Conservation (phyloP, 75 land plant genomes). For the Azolla pinnata region DNA sequence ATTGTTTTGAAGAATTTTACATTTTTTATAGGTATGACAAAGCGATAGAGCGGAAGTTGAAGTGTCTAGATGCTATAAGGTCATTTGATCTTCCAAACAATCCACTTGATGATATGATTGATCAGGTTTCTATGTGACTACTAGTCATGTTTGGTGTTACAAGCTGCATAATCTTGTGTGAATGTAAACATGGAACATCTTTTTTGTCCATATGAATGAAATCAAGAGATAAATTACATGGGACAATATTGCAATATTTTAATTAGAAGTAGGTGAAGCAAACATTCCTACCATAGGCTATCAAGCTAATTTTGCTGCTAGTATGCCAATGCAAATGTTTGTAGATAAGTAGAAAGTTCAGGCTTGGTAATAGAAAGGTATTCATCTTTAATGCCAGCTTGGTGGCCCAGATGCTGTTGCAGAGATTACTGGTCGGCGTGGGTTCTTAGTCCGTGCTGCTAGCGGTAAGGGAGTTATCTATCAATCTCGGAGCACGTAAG, state of each 20-base stretch:
- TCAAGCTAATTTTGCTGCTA: too few relatives aligned
- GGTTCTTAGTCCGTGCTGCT: conserved; percentile 76
- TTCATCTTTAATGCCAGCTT: too few relatives aligned
- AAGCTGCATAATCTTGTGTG: not conserved
- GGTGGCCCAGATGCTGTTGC: conserved; percentile 95
- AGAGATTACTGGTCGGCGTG: conserved; percentile 96
- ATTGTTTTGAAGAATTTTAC: not conserved
- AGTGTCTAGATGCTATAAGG: conserved; percentile 65
- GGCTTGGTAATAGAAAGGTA: too few relatives aligned
- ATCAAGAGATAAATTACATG: too few relatives aligned
- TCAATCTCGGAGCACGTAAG: conserved; percentile 91
- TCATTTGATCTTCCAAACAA: conserved; percentile 88
- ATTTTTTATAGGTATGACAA: conserved; percentile 46
- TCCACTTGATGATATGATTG: conserved; percentile 95
- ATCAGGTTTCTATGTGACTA: conserved; percentile 44
- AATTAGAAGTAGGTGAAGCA: too few relatives aligned
- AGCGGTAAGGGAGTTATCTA: conserved; percentile 88
- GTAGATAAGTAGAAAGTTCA: too few relatives aligned
- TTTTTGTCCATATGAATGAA: too few relatives aligned
- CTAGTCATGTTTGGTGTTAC: too few relatives aligned
- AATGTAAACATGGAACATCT: too few relatives aligned
- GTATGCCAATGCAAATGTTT: too few relatives aligned
- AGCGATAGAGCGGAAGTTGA: conserved; percentile 52
- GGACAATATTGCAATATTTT: too few relatives aligned
- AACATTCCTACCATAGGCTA: too few relatives aligned